A percentile compares a stretch with the other conserved stretches of the same genome.
Conservation (phyloP, 2,329 filamentous ascomycete species). For the Neoarthrinium moseri region DNA sequence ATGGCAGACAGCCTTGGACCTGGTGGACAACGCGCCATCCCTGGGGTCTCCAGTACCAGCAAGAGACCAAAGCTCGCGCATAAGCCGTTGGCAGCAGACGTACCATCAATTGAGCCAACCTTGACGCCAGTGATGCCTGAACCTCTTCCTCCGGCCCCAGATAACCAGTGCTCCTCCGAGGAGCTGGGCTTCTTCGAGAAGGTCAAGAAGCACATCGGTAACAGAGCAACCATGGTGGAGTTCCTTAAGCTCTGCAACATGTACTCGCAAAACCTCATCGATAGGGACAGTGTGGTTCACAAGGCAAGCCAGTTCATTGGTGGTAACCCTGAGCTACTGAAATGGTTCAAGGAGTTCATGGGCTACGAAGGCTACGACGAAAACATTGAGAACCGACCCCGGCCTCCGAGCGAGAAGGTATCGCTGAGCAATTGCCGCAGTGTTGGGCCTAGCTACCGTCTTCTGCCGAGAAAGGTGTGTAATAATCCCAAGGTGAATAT, state of each 20-base stretch:
- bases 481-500: background rate
- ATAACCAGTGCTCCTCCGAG: conserved; percentile 73
- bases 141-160: conserved; percentile 75
- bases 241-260: conserved; percentile 97
- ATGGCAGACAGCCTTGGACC: conserved; percentile 39
- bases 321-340: conserved; percentile 83
- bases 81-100: conserved; percentile 58
- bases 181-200: conserved; percentile 94
- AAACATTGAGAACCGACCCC: conserved; percentile 74
- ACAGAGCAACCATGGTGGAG: conserved; percentile 89
- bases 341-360: conserved; percentile 83
- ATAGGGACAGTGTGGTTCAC: conserved; percentile 77
- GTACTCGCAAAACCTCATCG: conserved; percentile 89
- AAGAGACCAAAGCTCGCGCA: conserved; percentile 77
- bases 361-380: conserved; percentile 75
- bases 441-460: conserved; percentile 91
- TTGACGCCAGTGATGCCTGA: conserved; percentile 86
- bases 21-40: conserved; percentile 32
- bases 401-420: conserved; percentile 76
- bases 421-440: conserved; percentile 93
- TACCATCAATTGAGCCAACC: conserved; percentile 74
- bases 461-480: conserved; percentile 76
- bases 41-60: conserved; percentile 35
- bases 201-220: conserved; percentile 93
- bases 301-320: conserved; percentile 86